phyloP scores from a whole-genome alignment of 2,329 filamentous ascomycete species.

The Cladosporium sp. region DNA sequence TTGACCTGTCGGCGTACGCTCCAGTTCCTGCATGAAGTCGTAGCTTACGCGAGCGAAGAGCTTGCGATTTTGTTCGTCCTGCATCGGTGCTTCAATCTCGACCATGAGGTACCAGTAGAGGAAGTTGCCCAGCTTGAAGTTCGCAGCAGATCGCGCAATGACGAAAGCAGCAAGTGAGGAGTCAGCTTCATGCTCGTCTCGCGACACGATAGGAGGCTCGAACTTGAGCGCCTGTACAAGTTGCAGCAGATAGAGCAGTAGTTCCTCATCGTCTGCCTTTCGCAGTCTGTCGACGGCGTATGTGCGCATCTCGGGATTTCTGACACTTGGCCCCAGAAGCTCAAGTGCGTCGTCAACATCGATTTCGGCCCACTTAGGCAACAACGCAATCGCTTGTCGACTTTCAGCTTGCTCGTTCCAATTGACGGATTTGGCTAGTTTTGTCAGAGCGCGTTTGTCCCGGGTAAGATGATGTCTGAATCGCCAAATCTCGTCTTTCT shows the following conservation, averaged over 20 bases:
- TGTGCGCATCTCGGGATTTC: conserved; percentile 82
- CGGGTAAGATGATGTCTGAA: conserved; percentile 92
- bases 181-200: conserved; percentile 57
- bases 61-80: conserved; percentile 70
- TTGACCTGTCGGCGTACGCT: conserved; percentile 68
- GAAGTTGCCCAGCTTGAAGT: conserved; percentile 90
- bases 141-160: conserved; percentile 82
- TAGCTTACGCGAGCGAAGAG: conserved; percentile 93
- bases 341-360: conserved; percentile 96
- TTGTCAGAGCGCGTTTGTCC: conserved; percentile 84
- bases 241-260: conserved; percentile 88
- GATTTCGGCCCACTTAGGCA: conserved; percentile 93
- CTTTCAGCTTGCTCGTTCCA: conserved; percentile 86
- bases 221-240: conserved; percentile 96
- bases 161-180: conserved; percentile 89
- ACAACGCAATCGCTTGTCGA: conserved; percentile 83
- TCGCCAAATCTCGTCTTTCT: conserved; percentile 96
- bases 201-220: conserved; percentile 65
- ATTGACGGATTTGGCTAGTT: conserved; percentile 96
- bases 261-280: conserved; percentile 89
- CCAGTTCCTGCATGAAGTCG: conserved; percentile 90
- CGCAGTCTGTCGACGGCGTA: conserved; percentile 91
- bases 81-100: conserved; percentile 71
- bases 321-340: conserved; percentile 86
- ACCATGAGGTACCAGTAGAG: conserved; percentile 99